Percentiles rank a stretch among this genome's conserved stretches.
Conservation (phyloP, 805 yeast genomes). For the Cyberlindnera maritima region DNA sequence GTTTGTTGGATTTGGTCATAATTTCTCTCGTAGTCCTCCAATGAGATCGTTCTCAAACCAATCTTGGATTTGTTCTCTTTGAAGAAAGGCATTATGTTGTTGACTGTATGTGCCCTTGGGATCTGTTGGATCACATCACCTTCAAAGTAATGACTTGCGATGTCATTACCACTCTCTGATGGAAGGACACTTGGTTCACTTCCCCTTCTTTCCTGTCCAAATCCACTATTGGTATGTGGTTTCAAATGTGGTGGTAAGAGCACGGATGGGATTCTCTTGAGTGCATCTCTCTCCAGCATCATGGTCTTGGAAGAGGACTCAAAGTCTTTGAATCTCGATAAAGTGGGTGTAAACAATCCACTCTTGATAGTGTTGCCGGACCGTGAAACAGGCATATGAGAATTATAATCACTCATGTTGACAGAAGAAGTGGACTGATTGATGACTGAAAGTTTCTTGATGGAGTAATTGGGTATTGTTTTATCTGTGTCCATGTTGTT, state of each 20-base stretch:
- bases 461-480: conserved; percentile 15
- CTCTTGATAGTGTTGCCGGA: conserved; percentile 4
- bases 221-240: conserved; percentile 14
- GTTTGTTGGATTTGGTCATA: conserved; percentile 10
- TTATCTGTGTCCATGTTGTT: background rate
- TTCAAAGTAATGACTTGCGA: conserved; percentile 10
- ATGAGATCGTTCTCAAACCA: conserved; percentile 22
- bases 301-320: conserved; percentile 12
- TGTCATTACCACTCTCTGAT: conserved; percentile 11
- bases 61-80: conserved; percentile 1
- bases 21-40: conserved; percentile 23
- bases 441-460: conserved; percentile 24
- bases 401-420: conserved; percentile 4
- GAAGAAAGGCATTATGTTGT: conserved; percentile 17
- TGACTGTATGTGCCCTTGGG: conserved; percentile 22
- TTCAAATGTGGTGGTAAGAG: conserved; percentile 28
- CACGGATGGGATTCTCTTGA: conserved; percentile 27
- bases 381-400: background rate
- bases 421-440: conserved; percentile 23
- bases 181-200: background rate
- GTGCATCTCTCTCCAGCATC: conserved; percentile 25
- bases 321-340: conserved; percentile 7
- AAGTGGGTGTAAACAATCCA: conserved; percentile 13
- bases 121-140: conserved; percentile 19
- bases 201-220: background rate